Base-by-base conservation (phyloP, 169 alveolate species). In the Plasmodium blacklocki region DNA sequence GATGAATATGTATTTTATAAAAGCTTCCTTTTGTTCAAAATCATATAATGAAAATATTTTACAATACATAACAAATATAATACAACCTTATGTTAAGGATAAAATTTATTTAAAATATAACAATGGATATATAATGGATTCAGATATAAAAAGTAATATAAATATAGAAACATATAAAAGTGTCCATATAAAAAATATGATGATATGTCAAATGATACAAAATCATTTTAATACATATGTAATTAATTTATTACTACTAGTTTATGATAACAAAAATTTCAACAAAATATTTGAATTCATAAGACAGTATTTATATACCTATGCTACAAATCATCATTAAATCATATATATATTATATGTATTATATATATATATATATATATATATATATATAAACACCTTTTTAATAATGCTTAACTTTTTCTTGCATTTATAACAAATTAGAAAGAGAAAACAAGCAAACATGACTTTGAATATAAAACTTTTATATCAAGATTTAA, bases 1-100 rank as follows among this genome's bases (percentile, higher is more conserved):
- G 11, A 32, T 85, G 49, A 70, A 52, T 45, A 49, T 85, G 49
- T 85, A 85, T 85, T 71, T 85, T 45, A 71, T 59, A 60, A 71
- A 58, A 4, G 15, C 2, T 11, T 47, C n/a, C 59, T 43, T 29
- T 0, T 12, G 9, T 21, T 56, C 64, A 1, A 23, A 47, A 9
- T 39, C 47, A 39, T 43, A 21, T 18, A 63, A 29, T 54, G 54
- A 71, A 29, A 50, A 71, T 58, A 70, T 72, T 8, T 56, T 45
- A 59, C 29, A 14, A 1, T 43, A 85, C 3, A 60, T 85, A 45
- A 15, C 70, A 19, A 21, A 68, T 45, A 18, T 56, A 0, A 47
- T 83, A 29, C 45, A 70, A 68, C 14, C 52, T 26, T 14, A 45
- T n/a, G 8, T 56, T 47, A 67, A 83, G 7, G 26, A 49, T 54